Evolutionary conservation across 306 rosid species (phyloP), one percentile per base, ranked within the genome.

Genomic region (Malus sylvestris): DNA sequence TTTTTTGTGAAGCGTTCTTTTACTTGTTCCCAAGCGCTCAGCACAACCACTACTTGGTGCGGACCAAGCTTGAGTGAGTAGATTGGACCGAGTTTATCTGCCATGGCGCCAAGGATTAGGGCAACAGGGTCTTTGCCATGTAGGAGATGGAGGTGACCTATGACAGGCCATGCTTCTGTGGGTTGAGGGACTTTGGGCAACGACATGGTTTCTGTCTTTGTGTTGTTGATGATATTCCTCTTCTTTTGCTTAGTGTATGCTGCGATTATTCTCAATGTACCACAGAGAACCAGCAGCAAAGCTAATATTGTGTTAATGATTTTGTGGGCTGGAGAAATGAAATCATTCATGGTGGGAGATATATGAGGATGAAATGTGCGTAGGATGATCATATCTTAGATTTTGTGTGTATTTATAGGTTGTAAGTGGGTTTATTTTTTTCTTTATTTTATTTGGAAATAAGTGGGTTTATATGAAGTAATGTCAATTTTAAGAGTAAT

Each of bases 131-230:
- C 27, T 38, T 25, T 29, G 5, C 70, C 46, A 3, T 73, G 68
- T 3, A 82, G 76, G 18, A 73, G 80, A 58, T 53, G 82, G 49
- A 82, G 85, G 73, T 82, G 77, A 4, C 85, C 85, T 3, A 82
- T 74, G 2, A 82, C 2, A 9, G 85, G 85, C 76, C 76, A 63
- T 13, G 73, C 60, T 14, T 73, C 76, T 3, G 74, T 46, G 6
- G 82, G 79, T 65, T 78, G 72, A 4, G 85, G 85, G 68, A 68
- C 51, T 63, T 38, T 73, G 9, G 11, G 10, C 63, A n/a, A 4
- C 30, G 25, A 20, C 2, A 9, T 67, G 11, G 5, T 8, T 2
- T 29, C 29, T 4, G 51, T 45, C 15, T 7, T 40, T 40, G 44
- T 2, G 44, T 29, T 29, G 40, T 32, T 68, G 27, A 45, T 20